Base-by-base conservation (phyloP, 169 alveolate species). In the Perkinsus olseni region DNA sequence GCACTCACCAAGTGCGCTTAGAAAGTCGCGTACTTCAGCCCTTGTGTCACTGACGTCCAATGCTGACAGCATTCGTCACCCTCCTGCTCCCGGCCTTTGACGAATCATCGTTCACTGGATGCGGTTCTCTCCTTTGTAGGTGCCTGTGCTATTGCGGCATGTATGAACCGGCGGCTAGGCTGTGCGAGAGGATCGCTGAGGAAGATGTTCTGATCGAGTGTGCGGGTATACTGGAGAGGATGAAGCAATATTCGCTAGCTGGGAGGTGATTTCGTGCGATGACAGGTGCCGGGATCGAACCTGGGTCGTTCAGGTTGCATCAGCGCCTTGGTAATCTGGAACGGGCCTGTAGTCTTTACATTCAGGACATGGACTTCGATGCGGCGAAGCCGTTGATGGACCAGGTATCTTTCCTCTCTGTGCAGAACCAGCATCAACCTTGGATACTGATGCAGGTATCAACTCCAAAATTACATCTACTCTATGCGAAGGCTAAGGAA, bases 401-500 rank as follows among this genome's bases (percentile, higher is more conserved):
- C 50, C 36, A 24, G 82, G 82, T 37, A 62, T 45, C 21, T 62
- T 92, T 17, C 92, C 92, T 11, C 94, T 97, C 31, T 96, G 96
- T 95, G 97, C 96, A 51, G n/a, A n/a, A n/a, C n/a, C n/a, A n/a
- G n/a, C n/a, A n/a, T n/a, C n/a, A 40, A 11, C 3, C 50, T 40
- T 40, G 50, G 11, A 40, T 40, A 40, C 50, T 40, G 11, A 8
- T 62, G 0, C 93, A 96, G 94, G 97, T 98, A 21, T 95, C 94
- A 74, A 96, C 98, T 11, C 98, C 98, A 28, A 96, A 96, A 93
- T 96, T 98, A 82, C 95, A 96, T 45, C 95, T 96, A 38, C 97
- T 95, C 94, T 96, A 96, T 62, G 99, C 98, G 62, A 97, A 98
- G 94, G 98, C 98, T 92, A 97, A 97, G 93, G 99, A 98, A 93